These are phyloP conservation scores for Fraxinus anomala DNA, from an alignment of 257 asterid genomes.

Conservation along the genomic window DNA sequence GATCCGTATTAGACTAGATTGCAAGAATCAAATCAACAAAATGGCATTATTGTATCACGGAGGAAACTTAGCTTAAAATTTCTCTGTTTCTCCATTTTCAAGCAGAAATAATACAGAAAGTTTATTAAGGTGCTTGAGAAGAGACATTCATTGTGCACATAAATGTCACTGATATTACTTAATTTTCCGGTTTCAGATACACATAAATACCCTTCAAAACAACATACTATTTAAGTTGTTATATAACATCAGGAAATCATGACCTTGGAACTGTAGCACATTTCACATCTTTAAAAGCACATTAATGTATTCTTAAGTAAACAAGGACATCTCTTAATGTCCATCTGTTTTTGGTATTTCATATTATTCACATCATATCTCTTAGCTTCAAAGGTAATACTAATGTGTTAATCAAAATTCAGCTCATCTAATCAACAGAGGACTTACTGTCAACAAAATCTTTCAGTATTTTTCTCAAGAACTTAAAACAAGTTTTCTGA, in stretches of 20 bases:
- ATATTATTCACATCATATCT: neutral
- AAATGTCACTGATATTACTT: neutral
- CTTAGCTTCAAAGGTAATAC: neutral
- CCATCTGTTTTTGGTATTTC: neutral
- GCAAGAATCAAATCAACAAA: neutral
- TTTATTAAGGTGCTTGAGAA: neutral
- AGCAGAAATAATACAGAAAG: neutral
- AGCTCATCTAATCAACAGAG: neutral
- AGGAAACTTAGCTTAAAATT: neutral
- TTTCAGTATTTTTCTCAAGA: neutral
- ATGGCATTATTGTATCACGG: neutral
- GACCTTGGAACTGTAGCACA: neutral
- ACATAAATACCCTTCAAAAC: neutral
- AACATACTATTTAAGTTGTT: neutral
- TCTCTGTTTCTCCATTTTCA: neutral
- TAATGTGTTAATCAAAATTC: too few species aligned
- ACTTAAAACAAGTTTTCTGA: neutral
- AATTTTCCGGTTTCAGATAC: neutral
- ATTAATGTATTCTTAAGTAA: neutral
- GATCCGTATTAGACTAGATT: neutral
- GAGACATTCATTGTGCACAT: neutral
- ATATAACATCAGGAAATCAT: neutral
- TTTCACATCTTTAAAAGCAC: conserved; percentile 5
- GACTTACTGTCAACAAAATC: neutral
- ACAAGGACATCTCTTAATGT: neutral